Evolutionary conservation across 768 basidiomycete genomes (phyloP), one percentile per base, ranked within the genome.

Genomic region (Trametes maxima): DNA sequence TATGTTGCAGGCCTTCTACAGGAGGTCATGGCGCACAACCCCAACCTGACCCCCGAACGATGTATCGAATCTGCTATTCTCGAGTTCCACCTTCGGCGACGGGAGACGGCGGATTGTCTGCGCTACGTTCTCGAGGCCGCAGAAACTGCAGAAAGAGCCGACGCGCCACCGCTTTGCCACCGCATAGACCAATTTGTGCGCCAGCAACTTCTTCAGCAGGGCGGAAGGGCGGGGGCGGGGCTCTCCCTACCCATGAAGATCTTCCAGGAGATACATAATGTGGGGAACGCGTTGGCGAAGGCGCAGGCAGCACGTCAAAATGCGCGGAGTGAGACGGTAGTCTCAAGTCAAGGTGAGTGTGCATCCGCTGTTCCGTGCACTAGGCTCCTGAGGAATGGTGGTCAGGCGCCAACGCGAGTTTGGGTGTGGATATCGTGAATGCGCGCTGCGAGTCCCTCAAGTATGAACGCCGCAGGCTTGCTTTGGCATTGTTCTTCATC

Each of bases 371-470:
- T 44, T 33, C 12, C 19, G 13, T 44, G 3, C 21, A n/a, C 40
- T 12, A 45, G 6, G 10, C 37, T 3, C 42, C 21, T 49, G 47
- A 28, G 14, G 36, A 12, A 14, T 7, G 37, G 14, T 16, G 56
- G 60, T 12, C 58, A 85, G 83, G 78, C 44, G 62, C 67, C 22
- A 74, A 72, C 53, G 77, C 82, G 5, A 73, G 77, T 2, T 75
- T 94, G 45, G 89, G 90, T 8, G 80, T 79, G 47, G 88, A 90
- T 61, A 79, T 92, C 60, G 77, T 89, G 1, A 82, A 79, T 49
- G 84, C 87, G 40, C 85, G 90, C 33, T 82, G 84, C 66, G 86
- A 90, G 37, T 90, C 88, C 0, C 78, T 95, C 51, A 85, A 82
- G 68, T 86, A 87, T 54, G 91, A 94, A 68, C 81, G 92, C 63